phyloP scores from a whole-genome alignment of 352 stramenopile genomes.

The Phytophthora melonis region DNA sequence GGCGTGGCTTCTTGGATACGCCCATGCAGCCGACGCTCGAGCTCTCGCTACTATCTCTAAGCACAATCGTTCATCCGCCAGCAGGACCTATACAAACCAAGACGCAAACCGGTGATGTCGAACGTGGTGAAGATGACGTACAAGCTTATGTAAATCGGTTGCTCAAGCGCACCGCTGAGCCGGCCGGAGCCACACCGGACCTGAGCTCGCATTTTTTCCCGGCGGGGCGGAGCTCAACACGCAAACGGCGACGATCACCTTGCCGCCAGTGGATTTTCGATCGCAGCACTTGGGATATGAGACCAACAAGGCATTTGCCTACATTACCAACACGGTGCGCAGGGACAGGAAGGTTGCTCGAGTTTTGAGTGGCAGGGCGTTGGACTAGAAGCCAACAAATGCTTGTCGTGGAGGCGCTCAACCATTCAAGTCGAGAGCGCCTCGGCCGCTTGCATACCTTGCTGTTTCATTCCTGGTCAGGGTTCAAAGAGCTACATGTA shows the following conservation, averaged over 20 bases:
- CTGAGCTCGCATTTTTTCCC: background rate
- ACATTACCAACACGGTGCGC: too few relatives aligned
- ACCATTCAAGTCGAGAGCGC: background rate
- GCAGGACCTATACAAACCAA: background rate
- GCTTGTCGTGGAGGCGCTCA: background rate
- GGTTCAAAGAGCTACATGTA: background rate
- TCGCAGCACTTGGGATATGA: background rate
- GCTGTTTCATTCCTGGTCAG: background rate
- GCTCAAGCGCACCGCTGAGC: background rate
- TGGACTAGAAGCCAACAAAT: background rate
- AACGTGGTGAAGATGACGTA: background rate
- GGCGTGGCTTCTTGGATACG: background rate
- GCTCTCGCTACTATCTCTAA: background rate
- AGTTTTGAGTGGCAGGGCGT: background rate
- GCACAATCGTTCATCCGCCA: background rate
- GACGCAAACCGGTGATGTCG: background rate
- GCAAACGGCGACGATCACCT: background rate
- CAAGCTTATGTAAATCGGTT: constrained; percentile 28
- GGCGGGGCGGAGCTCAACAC: background rate
- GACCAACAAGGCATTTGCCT: background rate
- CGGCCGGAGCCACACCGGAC: background rate
- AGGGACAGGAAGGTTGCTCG: background rate
- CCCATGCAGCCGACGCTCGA: background rate
- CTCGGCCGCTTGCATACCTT: background rate
- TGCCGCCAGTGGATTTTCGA: background rate